Conservation (phyloP, 345 rosid genomes). For the Alliaria petiolata region DNA sequence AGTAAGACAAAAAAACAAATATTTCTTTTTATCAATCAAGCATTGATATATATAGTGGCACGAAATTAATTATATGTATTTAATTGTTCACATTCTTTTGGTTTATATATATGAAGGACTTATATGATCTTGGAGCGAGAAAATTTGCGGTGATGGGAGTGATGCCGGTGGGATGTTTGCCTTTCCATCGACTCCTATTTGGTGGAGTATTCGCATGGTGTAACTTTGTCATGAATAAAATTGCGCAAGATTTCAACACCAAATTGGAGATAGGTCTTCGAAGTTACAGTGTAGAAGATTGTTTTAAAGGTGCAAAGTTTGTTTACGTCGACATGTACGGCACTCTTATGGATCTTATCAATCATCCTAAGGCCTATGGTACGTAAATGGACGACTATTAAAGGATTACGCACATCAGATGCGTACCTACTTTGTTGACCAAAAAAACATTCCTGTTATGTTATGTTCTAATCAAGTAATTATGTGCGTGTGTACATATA, state of each 20-base stretch:
- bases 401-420: too few relatives aligned
- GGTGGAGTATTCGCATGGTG: slow-evolving; percentile 26
- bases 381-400: not conserved
- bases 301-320: slow-evolving; percentile 31
- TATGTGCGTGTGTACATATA: not conserved
- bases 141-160: slow-evolving; percentile 31
- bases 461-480: not conserved
- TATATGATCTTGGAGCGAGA: slow-evolving; percentile 32
- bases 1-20: slow-evolving; percentile 30
- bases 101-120: slow-evolving; percentile 19
- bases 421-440: too few relatives aligned
- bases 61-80: not conserved
- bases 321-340: slow-evolving; percentile 29
- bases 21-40: not conserved
- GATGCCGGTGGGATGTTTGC: slow-evolving; percentile 33
- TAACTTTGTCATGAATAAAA: slow-evolving; percentile 7
- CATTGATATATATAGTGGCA: not conserved
- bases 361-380: slow-evolving; percentile 28
- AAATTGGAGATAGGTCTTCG: slow-evolving; percentile 21
- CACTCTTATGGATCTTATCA: slow-evolving; percentile 24
- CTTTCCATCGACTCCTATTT: not conserved
- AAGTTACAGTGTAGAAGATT: slow-evolving; percentile 15
- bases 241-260: slow-evolving; percentile 13
- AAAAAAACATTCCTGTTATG: too few relatives aligned
- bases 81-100: slow-evolving; percentile 6